Evolutionary conservation across 2,329 filamentous ascomycete species (phyloP).

Genomic region (Xylariaceae sp.): DNA sequence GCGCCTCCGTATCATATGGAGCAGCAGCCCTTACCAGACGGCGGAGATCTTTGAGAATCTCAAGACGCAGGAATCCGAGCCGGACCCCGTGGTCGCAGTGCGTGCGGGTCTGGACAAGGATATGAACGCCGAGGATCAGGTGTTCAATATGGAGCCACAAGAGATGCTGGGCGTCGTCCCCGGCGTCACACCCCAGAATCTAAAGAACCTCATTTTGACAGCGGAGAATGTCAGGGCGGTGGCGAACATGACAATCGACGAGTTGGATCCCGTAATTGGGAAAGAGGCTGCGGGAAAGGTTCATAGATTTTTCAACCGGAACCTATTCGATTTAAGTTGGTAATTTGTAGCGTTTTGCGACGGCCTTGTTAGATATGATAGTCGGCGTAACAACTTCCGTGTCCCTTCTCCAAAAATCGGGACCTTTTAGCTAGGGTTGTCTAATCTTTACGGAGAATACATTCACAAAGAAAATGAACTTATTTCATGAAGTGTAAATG

Average conservation of each 20-base stretch:
- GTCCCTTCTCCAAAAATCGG: too few species aligned
- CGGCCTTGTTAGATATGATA: neutral
- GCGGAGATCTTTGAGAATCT: constrained; percentile 94
- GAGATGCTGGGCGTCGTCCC: constrained; percentile 86
- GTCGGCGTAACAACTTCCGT: too few species aligned
- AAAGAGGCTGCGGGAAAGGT: constrained; percentile 72
- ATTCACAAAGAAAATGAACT: too few species aligned
- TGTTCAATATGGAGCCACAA: constrained; percentile 78
- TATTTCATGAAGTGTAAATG: too few species aligned
- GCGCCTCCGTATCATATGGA: constrained; percentile 87
- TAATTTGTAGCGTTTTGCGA: neutral
- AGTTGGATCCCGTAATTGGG: constrained; percentile 70
- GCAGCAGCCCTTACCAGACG: constrained; percentile 85
- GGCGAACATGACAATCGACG: constrained; percentile 74
- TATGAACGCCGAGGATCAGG: constrained; percentile 58
- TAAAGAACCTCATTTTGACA: constrained; percentile 65
- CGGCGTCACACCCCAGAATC: constrained; percentile 73
- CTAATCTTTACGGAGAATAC: too few species aligned
- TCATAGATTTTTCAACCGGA: constrained; percentile 69
- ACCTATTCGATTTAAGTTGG: constrained; percentile 48
- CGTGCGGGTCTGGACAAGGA: constrained; percentile 68
- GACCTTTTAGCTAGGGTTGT: too few species aligned
- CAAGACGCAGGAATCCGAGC: constrained; percentile 84
- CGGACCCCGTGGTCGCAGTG: constrained; percentile 83
- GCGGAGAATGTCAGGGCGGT: constrained; percentile 74